phyloP scores from a whole-genome alignment of 2,329 filamentous ascomycete species.

The Lithohypha guttulata region DNA sequence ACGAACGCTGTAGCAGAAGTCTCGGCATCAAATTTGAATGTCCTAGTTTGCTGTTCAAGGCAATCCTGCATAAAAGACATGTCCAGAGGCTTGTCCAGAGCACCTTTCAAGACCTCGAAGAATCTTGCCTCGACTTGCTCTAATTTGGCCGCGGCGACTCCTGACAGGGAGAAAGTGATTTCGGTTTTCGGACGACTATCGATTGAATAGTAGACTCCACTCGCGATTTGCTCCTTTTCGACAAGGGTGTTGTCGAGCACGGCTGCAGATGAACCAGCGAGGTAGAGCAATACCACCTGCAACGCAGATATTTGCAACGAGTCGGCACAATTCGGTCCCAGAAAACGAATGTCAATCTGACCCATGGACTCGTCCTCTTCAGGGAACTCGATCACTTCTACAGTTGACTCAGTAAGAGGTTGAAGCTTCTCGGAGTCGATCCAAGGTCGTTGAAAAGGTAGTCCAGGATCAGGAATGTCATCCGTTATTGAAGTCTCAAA shows the following conservation, averaged over 20 bases:
- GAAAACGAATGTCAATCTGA: conserved; percentile 74
- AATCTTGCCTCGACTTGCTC: conserved; percentile 74
- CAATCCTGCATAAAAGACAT: conserved; percentile 86
- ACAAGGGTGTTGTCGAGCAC: conserved; percentile 86
- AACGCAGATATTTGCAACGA: conserved; percentile 58
- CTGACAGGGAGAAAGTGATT: conserved; percentile 75
- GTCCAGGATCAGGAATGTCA: conserved; percentile 63
- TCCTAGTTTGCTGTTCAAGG: conserved; percentile 67
- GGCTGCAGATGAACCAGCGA: conserved; percentile 86
- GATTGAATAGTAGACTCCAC: conserved; percentile 67
- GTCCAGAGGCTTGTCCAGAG: conserved; percentile 68
- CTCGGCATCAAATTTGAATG: conserved; percentile 75
- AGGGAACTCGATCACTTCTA: conserved; percentile 79
- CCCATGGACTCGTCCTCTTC: conserved; percentile 93
- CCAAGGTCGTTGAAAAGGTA: conserved; percentile 80
- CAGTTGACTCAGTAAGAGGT: conserved; percentile 56
- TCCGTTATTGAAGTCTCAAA: conserved; percentile 83
- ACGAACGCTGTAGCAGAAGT: conserved; percentile 71
- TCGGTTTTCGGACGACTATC: conserved; percentile 72
- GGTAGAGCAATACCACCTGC: conserved; percentile 70
- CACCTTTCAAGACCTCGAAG: conserved; percentile 71
- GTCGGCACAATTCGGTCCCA: conserved; percentile 74
- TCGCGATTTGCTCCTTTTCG: conserved; percentile 84
- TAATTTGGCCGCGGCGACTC: conserved; percentile 78
- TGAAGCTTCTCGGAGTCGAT: conserved; percentile 74